A percentile compares a stretch with the other conserved stretches of the same genome.
Evolutionary conservation across 2,329 filamentous ascomycete genomes (phyloP).

Genomic region (Fusarium sp.): DNA sequence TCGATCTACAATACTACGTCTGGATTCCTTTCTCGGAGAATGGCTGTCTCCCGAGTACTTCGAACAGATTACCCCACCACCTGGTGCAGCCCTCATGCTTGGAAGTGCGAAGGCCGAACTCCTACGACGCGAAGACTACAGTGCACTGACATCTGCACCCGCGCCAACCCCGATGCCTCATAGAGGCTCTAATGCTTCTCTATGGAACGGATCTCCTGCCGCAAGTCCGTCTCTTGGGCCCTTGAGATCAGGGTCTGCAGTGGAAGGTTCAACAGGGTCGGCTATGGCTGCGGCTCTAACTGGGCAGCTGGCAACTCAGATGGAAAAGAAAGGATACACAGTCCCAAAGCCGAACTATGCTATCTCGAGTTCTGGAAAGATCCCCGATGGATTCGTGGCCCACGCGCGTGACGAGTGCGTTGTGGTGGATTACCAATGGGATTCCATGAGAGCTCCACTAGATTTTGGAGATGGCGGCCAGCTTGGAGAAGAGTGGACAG

Average conservation of each 20-base stretch:
- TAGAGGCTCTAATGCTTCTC: slow-evolving; percentile 38
- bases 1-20: slow-evolving; percentile 71
- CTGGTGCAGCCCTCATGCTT: slow-evolving; percentile 85
- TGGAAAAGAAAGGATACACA: slow-evolving; percentile 64
- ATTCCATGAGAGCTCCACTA: slow-evolving; percentile 81
- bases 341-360: slow-evolving; percentile 85
- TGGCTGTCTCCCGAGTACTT: slow-evolving; percentile 96
- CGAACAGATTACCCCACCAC: slow-evolving; percentile 88
- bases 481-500: slow-evolving; percentile 92
- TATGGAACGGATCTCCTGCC: slow-evolving; percentile 47
- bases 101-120: slow-evolving; percentile 88
- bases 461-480: slow-evolving; percentile 88
- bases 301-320: slow-evolving; percentile 35
- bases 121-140: slow-evolving; percentile 76
- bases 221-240: slow-evolving; percentile 37
- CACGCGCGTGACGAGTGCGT: slow-evolving; percentile 89
- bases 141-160: slow-evolving; percentile 50
- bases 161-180: slow-evolving; percentile 24
- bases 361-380: slow-evolving; percentile 79
- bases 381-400: slow-evolving; percentile 86
- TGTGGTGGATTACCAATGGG: slow-evolving; percentile 93
- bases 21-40: slow-evolving; percentile 94
- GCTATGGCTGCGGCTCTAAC: slow-evolving; percentile 48
- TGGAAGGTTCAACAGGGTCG: slow-evolving; percentile 43
- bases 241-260: slow-evolving; percentile 26